Evolutionary conservation across 2,329 filamentous ascomycete genomes (phyloP).

Genomic region (Botryosphaeria agaves): DNA sequence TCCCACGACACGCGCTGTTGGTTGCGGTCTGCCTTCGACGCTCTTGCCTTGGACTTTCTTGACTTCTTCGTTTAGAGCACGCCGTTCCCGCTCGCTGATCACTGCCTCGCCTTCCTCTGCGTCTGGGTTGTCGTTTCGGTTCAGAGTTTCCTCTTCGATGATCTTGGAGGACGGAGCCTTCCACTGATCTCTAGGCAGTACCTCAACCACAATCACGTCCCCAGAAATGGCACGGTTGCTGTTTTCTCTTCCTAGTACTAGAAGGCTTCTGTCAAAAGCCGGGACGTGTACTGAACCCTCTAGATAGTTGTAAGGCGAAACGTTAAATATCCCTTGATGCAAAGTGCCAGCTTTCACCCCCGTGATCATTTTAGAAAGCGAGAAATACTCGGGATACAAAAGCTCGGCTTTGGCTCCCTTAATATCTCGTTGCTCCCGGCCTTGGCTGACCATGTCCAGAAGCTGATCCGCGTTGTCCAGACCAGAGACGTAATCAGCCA

Average conservation of each 20-base stretch:
- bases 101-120: constrained; percentile 53
- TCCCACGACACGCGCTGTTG: constrained; percentile 82
- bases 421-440: constrained; percentile 47
- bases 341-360: constrained; percentile 75
- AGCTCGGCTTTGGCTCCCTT: constrained; percentile 51
- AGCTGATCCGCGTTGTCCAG: constrained; percentile 72
- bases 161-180: constrained; percentile 92
- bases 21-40: constrained; percentile 63
- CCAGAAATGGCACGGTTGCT: constrained; percentile 90
- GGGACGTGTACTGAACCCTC: constrained; percentile 84
- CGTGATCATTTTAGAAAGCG: constrained; percentile 84
- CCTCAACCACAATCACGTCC: constrained; percentile 82
- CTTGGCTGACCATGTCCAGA: constrained; percentile 82
- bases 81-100: constrained; percentile 77
- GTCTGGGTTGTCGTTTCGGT: constrained; percentile 87
- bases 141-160: constrained; percentile 81
- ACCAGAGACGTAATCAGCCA: constrained; percentile 59
- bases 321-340: constrained; percentile 90
- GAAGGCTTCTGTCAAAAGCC: constrained; percentile 73
- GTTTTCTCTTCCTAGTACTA: constrained; percentile 83
- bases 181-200: constrained; percentile 90
- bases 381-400: constrained; percentile 80
- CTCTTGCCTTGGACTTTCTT: constrained; percentile 65
- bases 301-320: constrained; percentile 94
- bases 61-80: constrained; percentile 79